These are phyloP conservation scores for Penicillium waksmanii DNA, from an alignment of 495 filamentous ascomycete species.

Conservation along the genomic window DNA sequence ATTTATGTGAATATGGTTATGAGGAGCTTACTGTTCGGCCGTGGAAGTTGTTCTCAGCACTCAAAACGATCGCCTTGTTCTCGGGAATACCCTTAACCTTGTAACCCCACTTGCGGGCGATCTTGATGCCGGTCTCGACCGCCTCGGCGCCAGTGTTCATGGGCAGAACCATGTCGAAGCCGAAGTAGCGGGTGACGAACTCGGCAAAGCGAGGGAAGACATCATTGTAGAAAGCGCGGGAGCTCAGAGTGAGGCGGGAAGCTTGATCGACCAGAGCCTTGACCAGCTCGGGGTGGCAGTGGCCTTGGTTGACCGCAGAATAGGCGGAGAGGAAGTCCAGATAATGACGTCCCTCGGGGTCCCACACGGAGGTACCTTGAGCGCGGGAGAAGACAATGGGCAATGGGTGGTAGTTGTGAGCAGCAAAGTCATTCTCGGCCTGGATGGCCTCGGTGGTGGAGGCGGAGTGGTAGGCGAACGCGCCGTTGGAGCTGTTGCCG, in stretches of 20 bases:
- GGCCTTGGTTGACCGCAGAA: slow-evolving; percentile 97
- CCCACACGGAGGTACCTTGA: slow-evolving; percentile 87
- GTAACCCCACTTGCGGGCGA: slow-evolving; percentile 99
- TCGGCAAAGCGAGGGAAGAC: slow-evolving; percentile 96
- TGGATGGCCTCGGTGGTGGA: slow-evolving; percentile 80
- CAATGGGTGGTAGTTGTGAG: slow-evolving; percentile 98
- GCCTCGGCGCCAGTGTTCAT: slow-evolving; percentile 99
- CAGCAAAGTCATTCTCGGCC: slow-evolving; percentile 81
- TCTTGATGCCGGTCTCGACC: slow-evolving; percentile 97
- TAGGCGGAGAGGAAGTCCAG: slow-evolving; percentile 98
- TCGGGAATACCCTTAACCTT: slow-evolving; percentile 90
- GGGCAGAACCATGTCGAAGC: slow-evolving; percentile 97
- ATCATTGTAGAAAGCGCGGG: slow-evolving; percentile 97
- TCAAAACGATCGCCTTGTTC: slow-evolving; percentile 82
- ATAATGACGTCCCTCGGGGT: slow-evolving; percentile 95
- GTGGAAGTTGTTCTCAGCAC: slow-evolving; percentile 92
- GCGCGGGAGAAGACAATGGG: slow-evolving; percentile 88
- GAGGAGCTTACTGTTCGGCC: slow-evolving; percentile 75
- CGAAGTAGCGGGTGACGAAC: slow-evolving; percentile 85
- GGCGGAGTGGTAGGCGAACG: slow-evolving; percentile 69
- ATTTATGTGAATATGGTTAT: too few species aligned
- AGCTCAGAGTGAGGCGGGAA: slow-evolving; percentile 86
- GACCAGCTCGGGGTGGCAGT: slow-evolving; percentile 96
- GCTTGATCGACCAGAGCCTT: slow-evolving; percentile 90
- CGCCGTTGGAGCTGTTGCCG: slow-evolving; percentile 30